Evolutionary conservation across 164 flowering plant genomes (phyloP).

Genomic region (Vitis riparia): DNA sequence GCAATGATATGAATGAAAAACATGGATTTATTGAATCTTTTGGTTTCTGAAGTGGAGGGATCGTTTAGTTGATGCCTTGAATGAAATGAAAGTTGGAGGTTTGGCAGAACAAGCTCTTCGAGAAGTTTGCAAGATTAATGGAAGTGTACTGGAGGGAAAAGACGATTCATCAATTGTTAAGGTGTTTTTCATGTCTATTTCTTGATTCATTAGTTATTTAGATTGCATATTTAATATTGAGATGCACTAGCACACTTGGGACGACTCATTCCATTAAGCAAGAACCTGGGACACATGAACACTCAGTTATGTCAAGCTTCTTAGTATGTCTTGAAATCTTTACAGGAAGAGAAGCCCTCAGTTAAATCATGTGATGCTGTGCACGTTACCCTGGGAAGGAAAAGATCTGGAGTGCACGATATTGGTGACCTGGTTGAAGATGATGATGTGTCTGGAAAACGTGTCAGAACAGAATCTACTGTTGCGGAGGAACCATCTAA

Average conservation of each 20-base stretch:
- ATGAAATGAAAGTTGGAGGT: conserved; percentile 54
- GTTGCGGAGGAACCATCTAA: conserved; percentile 37
- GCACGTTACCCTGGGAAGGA: conserved; percentile 41
- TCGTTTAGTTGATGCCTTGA: conserved; percentile 69
- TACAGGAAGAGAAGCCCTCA: conserved; percentile 60
- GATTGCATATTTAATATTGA: too few species aligned
- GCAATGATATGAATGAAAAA: too few species aligned
- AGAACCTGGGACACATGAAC: neutral
- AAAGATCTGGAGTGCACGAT: conserved; percentile 52
- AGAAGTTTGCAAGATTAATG: conserved; percentile 41
- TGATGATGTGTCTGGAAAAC: conserved; percentile 57
- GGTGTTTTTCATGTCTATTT: conserved; percentile 22
- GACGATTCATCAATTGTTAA: conserved; percentile 24
- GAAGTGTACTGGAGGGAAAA: conserved; percentile 29
- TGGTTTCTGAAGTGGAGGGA: conserved; percentile 72
- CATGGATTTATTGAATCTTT: neutral
- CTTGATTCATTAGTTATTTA: neutral
- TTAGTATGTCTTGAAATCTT: conserved; percentile 10
- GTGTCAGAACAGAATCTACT: conserved; percentile 42
- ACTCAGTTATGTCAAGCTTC: conserved; percentile 3
- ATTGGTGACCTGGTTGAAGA: conserved; percentile 31
- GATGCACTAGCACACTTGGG: too few species aligned
- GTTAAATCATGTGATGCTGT: conserved; percentile 27
- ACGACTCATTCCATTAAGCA: too few species aligned
- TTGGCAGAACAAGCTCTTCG: conserved; percentile 34